Base-by-base conservation (phyloP, 768 basidiomycete species). In the Lactarius deliciosus region DNA sequence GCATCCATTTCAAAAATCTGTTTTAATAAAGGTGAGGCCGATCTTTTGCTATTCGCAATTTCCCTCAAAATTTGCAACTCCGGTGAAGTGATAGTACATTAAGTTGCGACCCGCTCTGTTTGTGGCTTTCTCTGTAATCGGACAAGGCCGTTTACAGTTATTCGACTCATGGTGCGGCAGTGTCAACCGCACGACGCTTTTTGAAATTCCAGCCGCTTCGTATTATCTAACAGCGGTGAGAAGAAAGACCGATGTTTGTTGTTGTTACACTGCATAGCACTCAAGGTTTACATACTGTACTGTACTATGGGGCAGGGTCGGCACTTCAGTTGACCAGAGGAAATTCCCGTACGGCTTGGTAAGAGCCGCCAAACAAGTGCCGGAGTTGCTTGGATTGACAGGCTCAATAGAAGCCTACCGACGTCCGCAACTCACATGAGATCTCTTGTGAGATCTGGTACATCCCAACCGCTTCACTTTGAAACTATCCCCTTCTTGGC, bases 391-490 rank as follows among this genome's bases (percentile, higher is more conserved):
- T 22, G 25, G 25, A 53, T 53, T 18, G 47, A 50, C 47, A 22
- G n/a, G n/a, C n/a, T 9, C 45, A 45, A 45, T n/a, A 45, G 20
- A 38, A 38, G 11, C 36, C 36, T 6, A n/a, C 43, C 20, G 20
- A 20, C 20, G 9, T 5, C 47, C 22, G 22, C 11, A 10, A 53
- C 47, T 50, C 43, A 22, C 50, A 15, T 53, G 50, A 53, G n/a
- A 11, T 50, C n/a, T 50, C 20, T n/a, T 22, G 2, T 50, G 47
- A 22, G 47, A 25, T 50, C 47, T 13, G n/a, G n/a, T 25, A 53
- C 50, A 53, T 15, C 50, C 47, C 47, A 25, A 50, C 47, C 47
- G 47, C 50, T 25, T 53, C 50, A 53, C 18, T 40, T 30, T 64
- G 45, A 58, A 58, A 59, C 36, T 38, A 38, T 11, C 10, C n/a